These are phyloP conservation scores for Falciphora oryzae DNA, from an alignment of 2,329 filamentous ascomycete genomes.

Conservation along the genomic window DNA sequence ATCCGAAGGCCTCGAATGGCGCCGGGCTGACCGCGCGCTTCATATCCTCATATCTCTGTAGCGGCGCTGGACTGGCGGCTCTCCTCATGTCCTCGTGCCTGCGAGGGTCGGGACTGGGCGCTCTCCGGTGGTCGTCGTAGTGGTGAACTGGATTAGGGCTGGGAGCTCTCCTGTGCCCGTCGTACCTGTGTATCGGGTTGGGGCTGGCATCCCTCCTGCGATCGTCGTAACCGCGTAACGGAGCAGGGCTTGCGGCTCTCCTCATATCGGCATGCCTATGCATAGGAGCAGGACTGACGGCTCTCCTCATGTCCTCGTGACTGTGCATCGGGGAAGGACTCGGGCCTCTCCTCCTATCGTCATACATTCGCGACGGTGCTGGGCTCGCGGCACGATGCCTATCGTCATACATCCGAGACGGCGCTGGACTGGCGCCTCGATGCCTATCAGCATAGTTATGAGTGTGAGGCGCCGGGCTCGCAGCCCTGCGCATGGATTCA, in stretches of 20 bases:
- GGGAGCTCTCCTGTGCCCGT: neutral
- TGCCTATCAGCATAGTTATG: slow-evolving; percentile 19
- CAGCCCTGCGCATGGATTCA: slow-evolving; percentile 12
- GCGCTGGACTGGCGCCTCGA: slow-evolving; percentile 5
- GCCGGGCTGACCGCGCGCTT: slow-evolving; percentile 10
- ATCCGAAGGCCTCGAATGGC: slow-evolving; percentile 19
- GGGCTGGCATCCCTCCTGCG: slow-evolving; percentile 33
- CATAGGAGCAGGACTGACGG: slow-evolving; percentile 33
- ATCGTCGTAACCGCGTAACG: slow-evolving; percentile 19
- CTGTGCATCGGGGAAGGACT: slow-evolving; percentile 33
- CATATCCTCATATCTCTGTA: slow-evolving; percentile 9
- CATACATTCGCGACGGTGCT: slow-evolving; percentile 24
- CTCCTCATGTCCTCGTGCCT: slow-evolving; percentile 6
- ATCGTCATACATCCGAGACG: slow-evolving; percentile 17
- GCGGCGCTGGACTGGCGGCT: slow-evolving; percentile 11
- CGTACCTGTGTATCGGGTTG: neutral
- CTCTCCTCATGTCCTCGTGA: slow-evolving; percentile 24
- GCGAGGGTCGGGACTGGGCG: neutral
- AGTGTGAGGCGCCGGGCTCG: slow-evolving; percentile 25
- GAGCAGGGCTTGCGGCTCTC: neutral
- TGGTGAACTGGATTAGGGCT: neutral
- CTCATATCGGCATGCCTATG: neutral
- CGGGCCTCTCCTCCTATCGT: slow-evolving; percentile 24
- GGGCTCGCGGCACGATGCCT: slow-evolving; percentile 34
- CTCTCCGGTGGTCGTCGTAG: neutral